phyloP scores from a whole-genome alignment of 2,329 filamentous ascomycete species.

The Fusarium sp. region DNA sequence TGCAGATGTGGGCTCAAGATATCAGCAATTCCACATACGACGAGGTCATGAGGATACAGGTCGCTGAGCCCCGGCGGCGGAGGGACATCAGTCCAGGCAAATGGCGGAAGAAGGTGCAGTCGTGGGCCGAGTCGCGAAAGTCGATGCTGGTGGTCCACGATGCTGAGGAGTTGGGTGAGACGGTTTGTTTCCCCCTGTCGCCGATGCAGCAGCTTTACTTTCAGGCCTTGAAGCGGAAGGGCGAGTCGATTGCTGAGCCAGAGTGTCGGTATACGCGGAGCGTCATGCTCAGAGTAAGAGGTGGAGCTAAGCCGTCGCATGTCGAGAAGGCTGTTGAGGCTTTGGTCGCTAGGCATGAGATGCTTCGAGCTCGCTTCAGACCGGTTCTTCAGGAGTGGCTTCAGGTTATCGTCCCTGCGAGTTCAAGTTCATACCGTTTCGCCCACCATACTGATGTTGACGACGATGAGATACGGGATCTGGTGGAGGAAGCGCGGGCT shows the following conservation, averaged over 20 bases:
- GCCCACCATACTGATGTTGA: slow-evolving; percentile 55
- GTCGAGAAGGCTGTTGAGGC: slow-evolving; percentile 62
- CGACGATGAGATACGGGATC: slow-evolving; percentile 55
- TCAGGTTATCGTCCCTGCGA: slow-evolving; percentile 57
- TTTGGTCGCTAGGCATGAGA: slow-evolving; percentile 62
- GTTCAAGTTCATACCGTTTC: slow-evolving; percentile 58
- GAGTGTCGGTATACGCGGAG: slow-evolving; percentile 65
- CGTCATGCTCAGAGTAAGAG: slow-evolving; percentile 59
- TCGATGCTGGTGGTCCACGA: slow-evolving; percentile 48
- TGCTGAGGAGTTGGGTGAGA: slow-evolving; percentile 36
- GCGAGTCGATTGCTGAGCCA: slow-evolving; percentile 46
- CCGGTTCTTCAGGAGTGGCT: slow-evolving; percentile 56
- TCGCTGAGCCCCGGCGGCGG: slow-evolving; percentile 51
- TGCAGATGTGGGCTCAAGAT: slow-evolving; percentile 68
- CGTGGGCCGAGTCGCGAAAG: slow-evolving; percentile 28
- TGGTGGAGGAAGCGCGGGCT: slow-evolving; percentile 56
- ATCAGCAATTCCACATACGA: slow-evolving; percentile 60
- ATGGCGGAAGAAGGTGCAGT: slow-evolving; percentile 11
- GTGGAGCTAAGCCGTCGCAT: slow-evolving; percentile 55
- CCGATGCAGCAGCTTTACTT: slow-evolving; percentile 68
- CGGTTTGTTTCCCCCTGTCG: slow-evolving; percentile 58
- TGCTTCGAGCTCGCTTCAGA: slow-evolving; percentile 62
- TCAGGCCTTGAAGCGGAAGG: slow-evolving; percentile 57
- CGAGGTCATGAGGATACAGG: slow-evolving; percentile 59
- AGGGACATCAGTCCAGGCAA: neutral